Evolutionary conservation across 2,329 filamentous ascomycete species (phyloP).

Genomic region (Talaromyces sp.): DNA sequence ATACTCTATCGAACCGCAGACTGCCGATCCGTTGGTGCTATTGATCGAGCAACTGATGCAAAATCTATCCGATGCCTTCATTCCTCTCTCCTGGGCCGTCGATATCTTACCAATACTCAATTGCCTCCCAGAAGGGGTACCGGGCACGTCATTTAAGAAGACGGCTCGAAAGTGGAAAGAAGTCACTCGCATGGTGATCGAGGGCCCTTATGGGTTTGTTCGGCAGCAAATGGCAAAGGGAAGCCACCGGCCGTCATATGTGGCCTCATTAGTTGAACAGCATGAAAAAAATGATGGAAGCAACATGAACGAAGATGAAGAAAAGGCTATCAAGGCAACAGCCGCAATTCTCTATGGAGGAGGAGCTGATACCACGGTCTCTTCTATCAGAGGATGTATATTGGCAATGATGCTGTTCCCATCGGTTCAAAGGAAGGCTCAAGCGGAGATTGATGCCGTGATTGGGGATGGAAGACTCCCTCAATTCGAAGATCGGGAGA

Average conservation of each 20-base stretch:
- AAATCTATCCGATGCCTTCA: slow-evolving; percentile 6
- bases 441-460: slow-evolving; percentile 9
- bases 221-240: slow-evolving; percentile 38
- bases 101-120: slow-evolving; percentile 43
- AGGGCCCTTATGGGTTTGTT: slow-evolving; percentile 46
- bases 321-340: slow-evolving; percentile 43
- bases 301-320: slow-evolving; percentile 31
- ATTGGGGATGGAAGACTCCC: slow-evolving; percentile 10
- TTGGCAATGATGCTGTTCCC: slow-evolving; percentile 5
- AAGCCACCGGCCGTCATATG: slow-evolving; percentile 35
- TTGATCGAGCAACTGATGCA: slow-evolving; percentile 5
- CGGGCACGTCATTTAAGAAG: slow-evolving; percentile 26
- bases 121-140: neutral
- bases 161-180: slow-evolving; percentile 40
- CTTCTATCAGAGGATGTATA: neutral
- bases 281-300: slow-evolving; percentile 20
- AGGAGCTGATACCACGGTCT: slow-evolving; percentile 39
- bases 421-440: slow-evolving; percentile 8
- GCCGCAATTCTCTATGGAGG: slow-evolving; percentile 44
- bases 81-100: slow-evolving; percentile 47
- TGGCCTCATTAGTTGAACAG: slow-evolving; percentile 34
- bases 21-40: slow-evolving; percentile 23
- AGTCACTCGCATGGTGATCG: slow-evolving; percentile 31
- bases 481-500: neutral
- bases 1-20: slow-evolving; percentile 29